A percentile compares a stretch with the other conserved stretches of the same genome.
Evolutionary conservation across 768 basidiomycete species (phyloP).

Genomic region (Boletus tylopilopsis): DNA sequence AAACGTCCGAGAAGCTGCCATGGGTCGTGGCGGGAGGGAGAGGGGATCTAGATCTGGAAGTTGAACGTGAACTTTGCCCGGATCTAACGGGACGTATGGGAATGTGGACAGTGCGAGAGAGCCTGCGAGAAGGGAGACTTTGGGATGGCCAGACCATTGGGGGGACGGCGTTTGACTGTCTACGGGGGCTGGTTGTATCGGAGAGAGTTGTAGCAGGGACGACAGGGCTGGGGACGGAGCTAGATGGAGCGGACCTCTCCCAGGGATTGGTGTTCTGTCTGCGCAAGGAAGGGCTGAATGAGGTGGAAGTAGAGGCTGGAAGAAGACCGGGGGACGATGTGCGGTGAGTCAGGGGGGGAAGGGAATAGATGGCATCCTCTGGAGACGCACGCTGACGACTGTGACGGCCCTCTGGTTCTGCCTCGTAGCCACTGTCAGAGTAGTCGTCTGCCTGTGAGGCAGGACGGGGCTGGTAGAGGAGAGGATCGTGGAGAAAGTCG

Average conservation of each 20-base stretch:
- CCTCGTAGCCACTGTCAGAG: conserved; percentile 82
- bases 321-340: conserved; percentile 52
- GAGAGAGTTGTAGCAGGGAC: conserved; percentile 58
- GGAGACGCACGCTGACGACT: conserved; percentile 75
- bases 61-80: conserved; percentile 86
- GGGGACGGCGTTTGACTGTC: conserved; percentile 46
- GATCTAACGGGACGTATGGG: conserved; percentile 63
- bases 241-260: conserved; percentile 52
- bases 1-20: conserved; percentile 59
- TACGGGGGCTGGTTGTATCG: conserved; percentile 64
- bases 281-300: conserved; percentile 63
- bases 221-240: conserved; percentile 56
- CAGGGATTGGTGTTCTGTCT: conserved; percentile 63
- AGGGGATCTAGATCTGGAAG: conserved; percentile 92
- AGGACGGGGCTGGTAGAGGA: conserved; percentile 53
- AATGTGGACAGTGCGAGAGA: conserved; percentile 82
- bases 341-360: conserved; percentile 49
- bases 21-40: conserved; percentile 69
- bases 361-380: conserved; percentile 36
- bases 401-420: conserved; percentile 58
- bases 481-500: conserved; percentile 58
- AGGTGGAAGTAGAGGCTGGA: conserved; percentile 62
- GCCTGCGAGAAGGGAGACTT: conserved; percentile 64
- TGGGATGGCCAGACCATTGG: conserved; percentile 55
- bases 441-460: conserved; percentile 65